phyloP scores from a whole-genome alignment of 768 basidiomycete genomes.

The Imleria badia region DNA sequence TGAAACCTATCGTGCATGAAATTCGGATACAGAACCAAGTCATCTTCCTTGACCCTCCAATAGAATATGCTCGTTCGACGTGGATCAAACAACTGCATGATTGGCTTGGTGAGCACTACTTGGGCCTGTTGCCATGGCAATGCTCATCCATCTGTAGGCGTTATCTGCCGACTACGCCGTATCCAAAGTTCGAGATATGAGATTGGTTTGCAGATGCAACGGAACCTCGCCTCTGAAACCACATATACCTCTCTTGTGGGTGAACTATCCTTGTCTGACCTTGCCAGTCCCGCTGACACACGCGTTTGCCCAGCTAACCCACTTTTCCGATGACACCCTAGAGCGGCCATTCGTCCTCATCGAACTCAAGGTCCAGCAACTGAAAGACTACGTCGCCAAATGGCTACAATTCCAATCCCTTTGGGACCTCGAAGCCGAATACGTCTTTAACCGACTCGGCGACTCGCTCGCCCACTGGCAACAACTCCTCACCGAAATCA shows the following conservation, averaged over 20 bases:
- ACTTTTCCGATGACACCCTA: conserved; percentile 70
- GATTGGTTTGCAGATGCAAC: conserved; percentile 91
- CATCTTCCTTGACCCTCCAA: conserved; percentile 97
- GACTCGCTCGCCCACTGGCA: conserved; percentile 95
- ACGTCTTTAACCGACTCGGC: conserved; percentile 92
- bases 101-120: conserved; percentile 63
- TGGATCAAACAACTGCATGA: conserved; percentile 91
- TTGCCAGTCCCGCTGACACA: conserved; percentile 5
- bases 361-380: conserved; percentile 82
- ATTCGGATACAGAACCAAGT: conserved; percentile 98
- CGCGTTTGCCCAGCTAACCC: conserved; percentile 54
- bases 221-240: conserved; percentile 57
- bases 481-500: conserved; percentile 93
- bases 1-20: conserved; percentile 91
- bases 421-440: conserved; percentile 97
- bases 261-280: background rate
- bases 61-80: conserved; percentile 86
- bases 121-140: background rate
- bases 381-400: conserved; percentile 90
- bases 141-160: conserved; percentile 43
- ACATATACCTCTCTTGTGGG: conserved; percentile 83
- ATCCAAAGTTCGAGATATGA: conserved; percentile 97
- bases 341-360: conserved; percentile 83
- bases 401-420: conserved; percentile 99
- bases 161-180: conserved; percentile 82